phyloP scores from a whole-genome alignment of 495 filamentous ascomycete species.

The Filosporella fistucella region DNA sequence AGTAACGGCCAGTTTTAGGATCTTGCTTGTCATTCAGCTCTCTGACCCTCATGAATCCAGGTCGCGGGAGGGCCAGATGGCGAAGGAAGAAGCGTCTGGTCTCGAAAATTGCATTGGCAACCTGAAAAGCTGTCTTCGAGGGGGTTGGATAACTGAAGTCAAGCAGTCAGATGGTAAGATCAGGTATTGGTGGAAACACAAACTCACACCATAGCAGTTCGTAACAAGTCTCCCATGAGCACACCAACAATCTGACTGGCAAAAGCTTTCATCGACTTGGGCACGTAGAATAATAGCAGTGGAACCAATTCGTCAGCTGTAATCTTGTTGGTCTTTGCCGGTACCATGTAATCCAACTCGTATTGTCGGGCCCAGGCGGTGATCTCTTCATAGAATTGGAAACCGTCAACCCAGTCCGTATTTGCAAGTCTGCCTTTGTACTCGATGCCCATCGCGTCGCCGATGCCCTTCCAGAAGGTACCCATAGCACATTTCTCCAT shows the following conservation, averaged over 20 bases:
- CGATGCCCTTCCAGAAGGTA: slow-evolving; percentile 58
- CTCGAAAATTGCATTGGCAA: too few species aligned
- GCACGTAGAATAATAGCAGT: slow-evolving; percentile 55
- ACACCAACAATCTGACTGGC: slow-evolving; percentile 47
- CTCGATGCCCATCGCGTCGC: slow-evolving; percentile 56
- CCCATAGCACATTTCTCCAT: slow-evolving; percentile 63
- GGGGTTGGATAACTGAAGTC: too few species aligned
- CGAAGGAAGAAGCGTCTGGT: slow-evolving; percentile 49
- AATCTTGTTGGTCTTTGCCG: slow-evolving; percentile 44
- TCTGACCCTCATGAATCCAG: slow-evolving; percentile 36
- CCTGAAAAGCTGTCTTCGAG: too few species aligned
- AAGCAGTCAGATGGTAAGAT: too few species aligned
- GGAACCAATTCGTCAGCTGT: slow-evolving; percentile 52
- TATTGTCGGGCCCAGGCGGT: slow-evolving; percentile 54
- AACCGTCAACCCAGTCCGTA: slow-evolving; percentile 51
- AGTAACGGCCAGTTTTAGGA: slow-evolving; percentile 41
- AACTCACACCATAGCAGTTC: slow-evolving; percentile 54
- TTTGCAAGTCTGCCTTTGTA: slow-evolving; percentile 31
- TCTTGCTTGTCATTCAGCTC: slow-evolving; percentile 41
- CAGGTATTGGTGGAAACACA: neutral
- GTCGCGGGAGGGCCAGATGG: slow-evolving; percentile 52
- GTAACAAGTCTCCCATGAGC: slow-evolving; percentile 59
- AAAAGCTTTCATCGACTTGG: slow-evolving; percentile 40
- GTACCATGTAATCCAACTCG: slow-evolving; percentile 54
- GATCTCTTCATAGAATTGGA: slow-evolving; percentile 63